phyloP scores from a whole-genome alignment of 768 basidiomycete species.

The Macrolepiota albuminosa region DNA sequence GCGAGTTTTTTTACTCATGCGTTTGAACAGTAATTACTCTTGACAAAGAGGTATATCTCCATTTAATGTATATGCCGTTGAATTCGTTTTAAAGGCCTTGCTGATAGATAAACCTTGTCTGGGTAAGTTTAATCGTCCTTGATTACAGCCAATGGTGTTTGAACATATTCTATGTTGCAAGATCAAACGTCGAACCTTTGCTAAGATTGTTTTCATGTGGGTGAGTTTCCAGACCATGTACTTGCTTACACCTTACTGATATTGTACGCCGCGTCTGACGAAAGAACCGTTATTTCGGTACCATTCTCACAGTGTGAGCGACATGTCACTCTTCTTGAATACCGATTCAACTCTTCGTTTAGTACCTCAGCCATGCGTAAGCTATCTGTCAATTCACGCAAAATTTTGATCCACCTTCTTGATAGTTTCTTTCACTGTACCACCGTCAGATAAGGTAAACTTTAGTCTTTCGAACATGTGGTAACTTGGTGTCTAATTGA shows the following conservation, averaged over 20 bases:
- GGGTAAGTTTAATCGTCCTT: slow-evolving; percentile 14
- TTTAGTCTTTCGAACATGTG: background rate
- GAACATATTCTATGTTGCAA: background rate
- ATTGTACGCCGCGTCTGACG: background rate
- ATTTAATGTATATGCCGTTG: background rate
- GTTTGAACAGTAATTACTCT: slow-evolving; percentile 22
- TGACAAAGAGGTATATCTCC: slow-evolving; percentile 19
- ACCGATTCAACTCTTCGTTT: background rate
- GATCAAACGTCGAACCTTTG: slow-evolving; percentile 19
- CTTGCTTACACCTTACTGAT: background rate
- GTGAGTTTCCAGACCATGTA: slow-evolving; percentile 8
- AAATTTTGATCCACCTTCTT: background rate
- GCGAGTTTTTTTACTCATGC: background rate
- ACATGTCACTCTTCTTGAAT: background rate
- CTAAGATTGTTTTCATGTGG: slow-evolving; percentile 21
- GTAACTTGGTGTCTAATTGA: background rate
- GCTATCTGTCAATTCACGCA: background rate
- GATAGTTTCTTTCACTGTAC: slow-evolving; percentile 11
- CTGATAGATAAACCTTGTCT: slow-evolving; percentile 22
- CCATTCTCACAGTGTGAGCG: slow-evolving; percentile 20
- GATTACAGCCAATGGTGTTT: background rate
- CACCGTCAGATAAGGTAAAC: slow-evolving; percentile 14
- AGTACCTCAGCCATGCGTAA: slow-evolving; percentile 11
- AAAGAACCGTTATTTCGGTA: slow-evolving; percentile 27
- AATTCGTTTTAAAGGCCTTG: background rate